A percentile compares a stretch with the other conserved stretches of the same genome.
These are phyloP conservation scores for Apium graveolens DNA, from an alignment of 129 eudicot genomes.

Conservation along the genomic window DNA sequence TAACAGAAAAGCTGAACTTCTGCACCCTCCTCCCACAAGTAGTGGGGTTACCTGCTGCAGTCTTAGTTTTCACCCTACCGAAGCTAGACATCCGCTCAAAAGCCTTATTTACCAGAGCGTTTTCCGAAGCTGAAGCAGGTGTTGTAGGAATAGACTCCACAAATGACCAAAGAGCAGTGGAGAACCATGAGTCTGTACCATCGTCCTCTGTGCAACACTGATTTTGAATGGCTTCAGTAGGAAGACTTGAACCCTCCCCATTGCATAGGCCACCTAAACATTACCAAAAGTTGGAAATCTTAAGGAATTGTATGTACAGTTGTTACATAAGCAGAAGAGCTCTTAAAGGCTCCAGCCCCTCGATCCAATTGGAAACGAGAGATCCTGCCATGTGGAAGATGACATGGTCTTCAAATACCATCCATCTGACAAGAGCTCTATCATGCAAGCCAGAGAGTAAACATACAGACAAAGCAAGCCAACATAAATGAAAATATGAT, in stretches of 20 bases:
- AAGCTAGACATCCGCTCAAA: conserved; percentile 80
- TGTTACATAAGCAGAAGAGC: conserved; percentile 22
- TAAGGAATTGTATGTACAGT: conserved; percentile 19
- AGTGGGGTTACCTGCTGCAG: conserved; percentile 18
- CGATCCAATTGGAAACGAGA: conserved; percentile 50
- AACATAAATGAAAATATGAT: neutral
- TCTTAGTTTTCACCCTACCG: conserved; percentile 29
- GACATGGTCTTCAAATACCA: conserved; percentile 40
- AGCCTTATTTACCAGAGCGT: conserved; percentile 46
- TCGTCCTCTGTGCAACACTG: conserved; percentile 26
- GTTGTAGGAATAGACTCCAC: conserved; percentile 86
- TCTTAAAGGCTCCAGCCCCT: conserved; percentile 63
- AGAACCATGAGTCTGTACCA: conserved; percentile 49
- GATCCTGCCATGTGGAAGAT: conserved; percentile 49
- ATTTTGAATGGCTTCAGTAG: conserved; percentile 28
- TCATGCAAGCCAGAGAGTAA: conserved; percentile 20
- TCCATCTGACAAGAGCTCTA: conserved; percentile 68
- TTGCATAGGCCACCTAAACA: conserved; percentile 52
- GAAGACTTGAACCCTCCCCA: conserved; percentile 29
- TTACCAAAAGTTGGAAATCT: conserved; percentile 27
- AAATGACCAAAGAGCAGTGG: conserved; percentile 66
- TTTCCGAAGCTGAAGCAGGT: conserved; percentile 88
- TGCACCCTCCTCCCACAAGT: conserved; percentile 23
- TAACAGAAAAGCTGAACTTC: conserved; percentile 34
- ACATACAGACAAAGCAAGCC: neutral